phyloP scores from a whole-genome alignment of 495 filamentous ascomycete genomes.

The Neurospora sp. region DNA sequence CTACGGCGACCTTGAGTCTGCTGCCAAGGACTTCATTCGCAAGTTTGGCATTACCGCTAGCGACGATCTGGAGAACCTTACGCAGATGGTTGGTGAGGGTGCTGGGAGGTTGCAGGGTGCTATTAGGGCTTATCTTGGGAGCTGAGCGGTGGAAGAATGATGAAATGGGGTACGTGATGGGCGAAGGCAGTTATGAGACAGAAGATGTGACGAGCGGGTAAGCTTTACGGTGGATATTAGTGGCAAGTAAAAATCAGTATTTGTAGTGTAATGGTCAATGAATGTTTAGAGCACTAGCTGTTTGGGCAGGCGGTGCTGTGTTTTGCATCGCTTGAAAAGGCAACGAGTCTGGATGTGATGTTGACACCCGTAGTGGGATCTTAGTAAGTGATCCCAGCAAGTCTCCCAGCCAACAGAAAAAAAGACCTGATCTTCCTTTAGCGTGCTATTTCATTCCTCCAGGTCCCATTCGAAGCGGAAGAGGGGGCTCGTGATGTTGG shows the following conservation, averaged over 20 bases:
- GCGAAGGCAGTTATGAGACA: not conserved
- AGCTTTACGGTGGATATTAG: not conserved
- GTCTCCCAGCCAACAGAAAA: not conserved
- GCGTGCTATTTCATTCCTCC: not conserved
- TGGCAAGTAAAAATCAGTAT: not conserved
- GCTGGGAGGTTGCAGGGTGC: conserved; percentile 79
- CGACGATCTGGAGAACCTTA: conserved; percentile 87
- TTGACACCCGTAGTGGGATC: not conserved
- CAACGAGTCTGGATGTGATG: not conserved
- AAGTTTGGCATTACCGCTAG: conserved; percentile 91
- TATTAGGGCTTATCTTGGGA: conserved; percentile 67
- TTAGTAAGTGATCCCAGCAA: not conserved
- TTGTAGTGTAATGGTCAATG: not conserved
- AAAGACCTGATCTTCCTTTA: not conserved
- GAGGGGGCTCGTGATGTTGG: too few species aligned
- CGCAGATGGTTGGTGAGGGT: conserved; percentile 71
- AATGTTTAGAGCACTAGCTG: not conserved
- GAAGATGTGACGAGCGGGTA: not conserved
- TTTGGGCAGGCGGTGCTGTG: not conserved
- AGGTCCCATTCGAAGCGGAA: not conserved
- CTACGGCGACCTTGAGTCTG: conserved; percentile 82
- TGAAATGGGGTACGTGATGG: not conserved
- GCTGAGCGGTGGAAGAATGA: conserved; percentile 9
- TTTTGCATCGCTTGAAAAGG: not conserved
- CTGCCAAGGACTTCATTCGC: conserved; percentile 87